Base-by-base conservation (phyloP, 495 filamentous ascomycete genomes). In the Neurospora sp. region DNA sequence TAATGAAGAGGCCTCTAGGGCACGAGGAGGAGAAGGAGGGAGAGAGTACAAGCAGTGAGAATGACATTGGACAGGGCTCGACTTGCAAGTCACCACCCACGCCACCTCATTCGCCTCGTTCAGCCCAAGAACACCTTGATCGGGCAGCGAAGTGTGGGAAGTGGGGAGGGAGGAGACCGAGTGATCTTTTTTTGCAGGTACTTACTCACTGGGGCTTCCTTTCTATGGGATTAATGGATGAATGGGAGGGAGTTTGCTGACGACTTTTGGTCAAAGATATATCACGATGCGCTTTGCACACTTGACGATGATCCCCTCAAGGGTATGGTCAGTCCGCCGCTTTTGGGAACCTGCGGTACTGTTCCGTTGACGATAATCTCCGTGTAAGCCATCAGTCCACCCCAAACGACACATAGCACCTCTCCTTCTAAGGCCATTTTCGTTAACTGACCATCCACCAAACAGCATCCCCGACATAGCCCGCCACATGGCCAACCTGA, bases 401-500 rank as follows among this genome's bases (percentile, higher is more conserved):
- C 16, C 41, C 41, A 18, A 12, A 14, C 7, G 39, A 40, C 12
- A 35, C 5, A 37, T 11, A 20, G 18, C 18, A 46, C 18, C 8
- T 20, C n/a, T n/a, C 2, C 4, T 71, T 71, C 12, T n/a, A 4
- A 39, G 5, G 14, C 69, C 44, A 20, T 59, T 59, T 12, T n/a
- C 53, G 10, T 39, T 73, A 48, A 72, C 71, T 76, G 39, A 74
- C 68, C 6, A 59, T 59, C 48, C 2, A 9, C 27, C 9, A 10
- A 2, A 4, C 71, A 86, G 84, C 5, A 77, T 94, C 12, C 88
- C 89, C 5, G 92, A 94, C 76, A 89, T 93, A 65, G 86, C 86
- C 70, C 85, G 91, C 6, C 91, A 94, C 81, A 89, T 92, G 82
- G 88, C 90, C 16, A 94, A 94, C 76, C 85, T 91, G 22, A 93